phyloP scores from a whole-genome alignment of 345 rosid species.

The Stellera chamaejasme region DNA sequence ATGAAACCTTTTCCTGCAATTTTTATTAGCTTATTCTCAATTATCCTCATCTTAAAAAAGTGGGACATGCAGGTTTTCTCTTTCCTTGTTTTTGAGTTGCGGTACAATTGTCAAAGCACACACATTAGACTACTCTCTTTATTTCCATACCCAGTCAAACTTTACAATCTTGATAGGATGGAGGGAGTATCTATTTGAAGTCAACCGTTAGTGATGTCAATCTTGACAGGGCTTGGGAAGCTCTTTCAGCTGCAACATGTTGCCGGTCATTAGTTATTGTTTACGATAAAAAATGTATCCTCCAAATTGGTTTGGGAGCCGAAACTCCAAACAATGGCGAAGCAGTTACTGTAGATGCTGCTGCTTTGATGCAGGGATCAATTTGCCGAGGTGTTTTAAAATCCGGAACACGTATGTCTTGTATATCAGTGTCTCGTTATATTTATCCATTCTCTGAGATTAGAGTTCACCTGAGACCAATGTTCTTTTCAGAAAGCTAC shows the following conservation, averaged over 20 bases:
- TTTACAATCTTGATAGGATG: too few relatives aligned
- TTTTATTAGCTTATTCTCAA: too few relatives aligned
- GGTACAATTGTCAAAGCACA: too few relatives aligned
- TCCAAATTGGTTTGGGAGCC: constrained; percentile 79
- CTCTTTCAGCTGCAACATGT: constrained; percentile 58
- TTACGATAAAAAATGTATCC: constrained; percentile 44
- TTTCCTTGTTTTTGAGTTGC: too few relatives aligned
- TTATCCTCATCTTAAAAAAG: too few relatives aligned
- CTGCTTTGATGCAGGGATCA: constrained; percentile 57
- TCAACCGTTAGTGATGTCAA: constrained; percentile 8
- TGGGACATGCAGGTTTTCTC: too few relatives aligned
- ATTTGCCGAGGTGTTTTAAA: constrained; percentile 58
- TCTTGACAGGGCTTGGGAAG: constrained; percentile 71
- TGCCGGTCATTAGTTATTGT: constrained; percentile 65
- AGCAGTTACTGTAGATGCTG: constrained; percentile 41
- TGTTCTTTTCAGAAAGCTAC: constrained; percentile 58
- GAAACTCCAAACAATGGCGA: constrained; percentile 30
- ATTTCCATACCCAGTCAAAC: too few relatives aligned
- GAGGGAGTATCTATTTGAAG: background rate
- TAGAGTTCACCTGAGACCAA: constrained; percentile 1
- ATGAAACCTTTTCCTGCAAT: too few relatives aligned
- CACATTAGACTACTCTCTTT: too few relatives aligned
- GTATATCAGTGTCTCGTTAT: constrained; percentile 1
- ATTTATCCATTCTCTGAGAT: background rate
- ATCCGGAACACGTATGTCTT: constrained; percentile 64